Evolutionary conservation across 805 yeast genomes (phyloP).

Genomic region (Metschnikowia henanensis): DNA sequence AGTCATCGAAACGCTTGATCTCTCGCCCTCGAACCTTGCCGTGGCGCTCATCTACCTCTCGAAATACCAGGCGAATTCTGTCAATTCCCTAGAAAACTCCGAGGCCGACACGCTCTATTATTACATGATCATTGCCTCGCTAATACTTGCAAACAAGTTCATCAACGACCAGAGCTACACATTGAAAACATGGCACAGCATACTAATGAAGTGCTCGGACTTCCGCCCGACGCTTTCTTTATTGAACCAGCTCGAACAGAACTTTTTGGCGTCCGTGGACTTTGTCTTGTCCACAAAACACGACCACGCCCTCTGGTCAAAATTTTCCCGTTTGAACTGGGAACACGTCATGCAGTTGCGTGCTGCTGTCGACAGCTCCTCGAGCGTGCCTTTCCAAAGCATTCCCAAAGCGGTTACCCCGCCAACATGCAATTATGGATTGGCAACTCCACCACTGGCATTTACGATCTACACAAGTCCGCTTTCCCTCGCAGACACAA

Average conservation of each 20-base stretch:
- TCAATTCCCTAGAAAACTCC: constrained; percentile 12
- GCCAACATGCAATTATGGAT: not conserved
- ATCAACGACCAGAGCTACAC: constrained; percentile 52
- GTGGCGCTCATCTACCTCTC: constrained; percentile 17
- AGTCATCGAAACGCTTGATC: constrained; percentile 19
- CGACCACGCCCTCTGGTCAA: constrained; percentile 14
- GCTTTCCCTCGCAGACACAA: constrained; percentile 5
- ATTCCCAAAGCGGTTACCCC: not conserved
- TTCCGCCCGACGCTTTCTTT: constrained; percentile 15
- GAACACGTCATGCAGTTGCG: constrained; percentile 8
- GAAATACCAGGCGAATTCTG: constrained; percentile 14
- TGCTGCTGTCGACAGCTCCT: constrained; percentile 3
- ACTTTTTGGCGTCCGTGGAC: constrained; percentile 17
- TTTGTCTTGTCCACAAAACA: constrained; percentile 13
- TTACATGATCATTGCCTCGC: constrained; percentile 19
- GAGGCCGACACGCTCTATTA: constrained; percentile 15
- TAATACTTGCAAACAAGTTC: constrained; percentile 34
- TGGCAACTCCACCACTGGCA: constrained; percentile 4
- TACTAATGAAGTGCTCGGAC: constrained; percentile 12
- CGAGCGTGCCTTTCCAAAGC: not conserved
- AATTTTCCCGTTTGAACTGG: constrained; percentile 5
- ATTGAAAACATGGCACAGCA: constrained; percentile 48
- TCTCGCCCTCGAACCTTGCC: constrained; percentile 17
- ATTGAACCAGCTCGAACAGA: constrained; percentile 20
- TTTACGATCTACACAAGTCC: constrained; percentile 13